phyloP scores from a whole-genome alignment of 495 filamentous ascomycete species.

The Chaetomium fimeti region DNA sequence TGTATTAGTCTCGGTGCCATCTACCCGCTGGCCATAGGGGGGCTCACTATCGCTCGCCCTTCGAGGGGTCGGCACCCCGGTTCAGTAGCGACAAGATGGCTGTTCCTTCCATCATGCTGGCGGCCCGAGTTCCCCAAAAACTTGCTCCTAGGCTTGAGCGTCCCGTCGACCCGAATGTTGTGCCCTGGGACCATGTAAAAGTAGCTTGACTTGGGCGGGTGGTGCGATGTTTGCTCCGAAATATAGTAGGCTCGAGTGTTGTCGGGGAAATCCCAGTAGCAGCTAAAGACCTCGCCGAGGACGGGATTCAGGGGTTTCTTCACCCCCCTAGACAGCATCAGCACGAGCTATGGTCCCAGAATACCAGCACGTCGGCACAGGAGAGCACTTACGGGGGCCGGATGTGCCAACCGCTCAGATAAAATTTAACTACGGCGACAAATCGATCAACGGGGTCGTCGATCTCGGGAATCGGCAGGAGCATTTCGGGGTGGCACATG shows the following conservation, averaged over 20 bases:
- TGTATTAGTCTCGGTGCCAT: slow-evolving; percentile 11
- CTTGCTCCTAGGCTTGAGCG: slow-evolving; percentile 91
- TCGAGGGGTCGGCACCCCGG: slow-evolving; percentile 59
- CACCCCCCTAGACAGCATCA: slow-evolving; percentile 66
- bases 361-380: background rate
- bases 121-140: slow-evolving; percentile 97
- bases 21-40: background rate
- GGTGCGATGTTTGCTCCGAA: slow-evolving; percentile 89
- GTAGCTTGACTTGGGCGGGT: slow-evolving; percentile 97
- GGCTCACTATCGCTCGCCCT: slow-evolving; percentile 84
- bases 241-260: slow-evolving; percentile 90
- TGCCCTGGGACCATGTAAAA: slow-evolving; percentile 98
- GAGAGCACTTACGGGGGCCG: slow-evolving; percentile 76
- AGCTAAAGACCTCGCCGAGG: slow-evolving; percentile 90
- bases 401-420: slow-evolving; percentile 98
- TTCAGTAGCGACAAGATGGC: slow-evolving; percentile 84
- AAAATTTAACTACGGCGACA: slow-evolving; percentile 93
- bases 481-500: slow-evolving; percentile 97
- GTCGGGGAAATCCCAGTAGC: slow-evolving; percentile 92
- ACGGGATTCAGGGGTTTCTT: slow-evolving; percentile 99
- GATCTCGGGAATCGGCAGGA: slow-evolving; percentile 80
- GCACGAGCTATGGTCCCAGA: background rate
- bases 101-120: slow-evolving; percentile 96
- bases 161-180: slow-evolving; percentile 91
- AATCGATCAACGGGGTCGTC: slow-evolving; percentile 92